Evolutionary conservation across 805 yeast species (phyloP).

Genomic region (Clavispora fructus): DNA sequence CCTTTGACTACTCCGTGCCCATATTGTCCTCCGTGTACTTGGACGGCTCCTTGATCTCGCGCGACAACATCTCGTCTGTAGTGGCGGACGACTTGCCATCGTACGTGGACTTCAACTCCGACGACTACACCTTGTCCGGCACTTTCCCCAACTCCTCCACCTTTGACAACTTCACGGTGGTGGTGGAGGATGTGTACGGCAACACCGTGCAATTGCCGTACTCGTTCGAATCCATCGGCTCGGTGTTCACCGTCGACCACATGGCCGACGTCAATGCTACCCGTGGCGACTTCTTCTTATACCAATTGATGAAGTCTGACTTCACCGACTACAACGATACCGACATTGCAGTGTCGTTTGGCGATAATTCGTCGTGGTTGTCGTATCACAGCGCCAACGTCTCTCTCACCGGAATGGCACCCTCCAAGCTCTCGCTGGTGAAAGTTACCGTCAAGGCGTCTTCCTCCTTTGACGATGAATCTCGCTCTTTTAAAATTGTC

Average conservation of each 20-base stretch:
- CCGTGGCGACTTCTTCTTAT: slow-evolving; percentile 53
- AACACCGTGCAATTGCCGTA: slow-evolving; percentile 57
- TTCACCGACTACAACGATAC: slow-evolving; percentile 54
- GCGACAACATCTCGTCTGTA: slow-evolving; percentile 52
- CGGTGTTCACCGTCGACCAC: slow-evolving; percentile 50
- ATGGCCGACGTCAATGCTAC: slow-evolving; percentile 66
- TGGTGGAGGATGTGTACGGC: slow-evolving; percentile 53
- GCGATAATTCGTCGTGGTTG: slow-evolving; percentile 53
- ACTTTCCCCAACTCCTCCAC: slow-evolving; percentile 45
- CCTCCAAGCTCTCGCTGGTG: slow-evolving; percentile 21
- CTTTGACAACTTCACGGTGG: slow-evolving; percentile 46
- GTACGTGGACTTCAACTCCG: slow-evolving; percentile 46
- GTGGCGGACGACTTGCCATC: slow-evolving; percentile 48
- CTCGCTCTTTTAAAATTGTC: slow-evolving; percentile 43
- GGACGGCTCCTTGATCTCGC: slow-evolving; percentile 50
- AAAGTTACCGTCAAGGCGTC: slow-evolving; percentile 26
- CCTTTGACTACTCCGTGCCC: slow-evolving; percentile 56
- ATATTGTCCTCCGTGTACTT: slow-evolving; percentile 52
- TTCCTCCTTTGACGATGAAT: slow-evolving; percentile 24
- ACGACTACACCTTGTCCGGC: slow-evolving; percentile 46
- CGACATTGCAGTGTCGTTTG: slow-evolving; percentile 39
- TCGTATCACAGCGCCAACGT: slow-evolving; percentile 51
- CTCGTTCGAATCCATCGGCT: slow-evolving; percentile 47
- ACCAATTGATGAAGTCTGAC: slow-evolving; percentile 47
- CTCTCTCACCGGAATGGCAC: slow-evolving; percentile 67